Percentiles rank a stretch among this genome's conserved stretches.
These are phyloP conservation scores for Oemleria cerasiformis DNA, from an alignment of 306 rosid genomes.

Conservation along the genomic window DNA sequence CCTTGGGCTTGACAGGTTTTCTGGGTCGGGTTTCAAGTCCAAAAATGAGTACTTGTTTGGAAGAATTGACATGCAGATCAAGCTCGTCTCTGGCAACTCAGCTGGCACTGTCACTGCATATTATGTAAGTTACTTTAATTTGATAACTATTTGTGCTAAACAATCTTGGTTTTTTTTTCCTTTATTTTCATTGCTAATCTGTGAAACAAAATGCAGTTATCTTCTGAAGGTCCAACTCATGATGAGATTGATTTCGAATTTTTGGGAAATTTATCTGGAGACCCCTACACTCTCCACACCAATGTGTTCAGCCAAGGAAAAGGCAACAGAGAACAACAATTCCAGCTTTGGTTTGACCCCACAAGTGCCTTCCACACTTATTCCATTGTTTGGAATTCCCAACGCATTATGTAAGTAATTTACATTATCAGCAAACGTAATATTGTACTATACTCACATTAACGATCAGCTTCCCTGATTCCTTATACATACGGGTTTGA, in stretches of 20 bases:
- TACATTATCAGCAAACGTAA: too few species aligned
- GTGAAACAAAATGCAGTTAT: slow-evolving; percentile 40
- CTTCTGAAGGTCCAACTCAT: slow-evolving; percentile 55
- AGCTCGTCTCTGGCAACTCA: slow-evolving; percentile 71
- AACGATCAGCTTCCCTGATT: too few species aligned
- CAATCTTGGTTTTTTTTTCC: background rate
- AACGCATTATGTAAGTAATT: slow-evolving; percentile 33
- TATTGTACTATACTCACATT: too few species aligned
- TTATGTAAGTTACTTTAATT: slow-evolving; percentile 42
- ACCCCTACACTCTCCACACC: slow-evolving; percentile 47
- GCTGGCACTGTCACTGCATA: slow-evolving; percentile 86
- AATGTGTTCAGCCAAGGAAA: slow-evolving; percentile 38
- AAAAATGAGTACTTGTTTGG: slow-evolving; percentile 60
- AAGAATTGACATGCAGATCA: slow-evolving; percentile 72
- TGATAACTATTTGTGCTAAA: too few species aligned
- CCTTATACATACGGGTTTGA: too few species aligned
- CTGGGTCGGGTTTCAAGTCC: slow-evolving; percentile 73
- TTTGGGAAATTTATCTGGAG: slow-evolving; percentile 38
- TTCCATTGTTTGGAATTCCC: slow-evolving; percentile 38
- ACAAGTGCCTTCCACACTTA: slow-evolving; percentile 43
- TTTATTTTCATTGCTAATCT: background rate
- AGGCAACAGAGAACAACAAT: slow-evolving; percentile 41
- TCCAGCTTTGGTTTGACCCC: slow-evolving; percentile 50
- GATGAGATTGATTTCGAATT: slow-evolving; percentile 53
- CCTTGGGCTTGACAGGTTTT: slow-evolving; percentile 58